These are phyloP conservation scores for Ogataea zsoltii DNA, from an alignment of 805 yeast genomes.

Conservation along the genomic window DNA sequence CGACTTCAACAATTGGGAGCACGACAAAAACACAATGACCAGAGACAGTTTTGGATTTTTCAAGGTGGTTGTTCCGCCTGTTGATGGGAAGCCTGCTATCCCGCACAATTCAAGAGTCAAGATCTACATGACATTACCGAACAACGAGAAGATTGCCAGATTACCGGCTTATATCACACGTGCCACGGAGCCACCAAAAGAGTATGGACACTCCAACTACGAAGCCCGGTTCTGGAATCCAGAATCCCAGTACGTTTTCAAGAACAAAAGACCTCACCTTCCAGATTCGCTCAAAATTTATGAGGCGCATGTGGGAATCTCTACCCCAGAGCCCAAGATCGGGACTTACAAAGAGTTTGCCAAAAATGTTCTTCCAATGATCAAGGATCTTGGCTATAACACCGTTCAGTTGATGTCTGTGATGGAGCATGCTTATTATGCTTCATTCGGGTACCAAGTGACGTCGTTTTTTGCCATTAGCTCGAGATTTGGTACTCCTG, in stretches of 20 bases:
- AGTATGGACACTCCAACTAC: slow-evolving; percentile 49
- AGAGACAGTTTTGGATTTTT: slow-evolving; percentile 75
- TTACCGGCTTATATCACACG: slow-evolving; percentile 88
- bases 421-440: slow-evolving; percentile 98
- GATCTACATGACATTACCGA: slow-evolving; percentile 61
- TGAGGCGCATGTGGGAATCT: slow-evolving; percentile 95
- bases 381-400: slow-evolving; percentile 84
- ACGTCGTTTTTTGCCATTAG: slow-evolving; percentile 89
- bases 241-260: slow-evolving; percentile 50
- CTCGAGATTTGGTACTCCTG: slow-evolving; percentile 94
- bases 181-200: slow-evolving; percentile 73
- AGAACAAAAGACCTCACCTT: slow-evolving; percentile 62
- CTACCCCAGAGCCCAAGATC: slow-evolving; percentile 83
- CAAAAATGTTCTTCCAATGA: slow-evolving; percentile 74
- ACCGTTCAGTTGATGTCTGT: slow-evolving; percentile 95
- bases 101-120: slow-evolving; percentile 81
- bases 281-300: slow-evolving; percentile 68
- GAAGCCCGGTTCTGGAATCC: slow-evolving; percentile 97
- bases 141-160: slow-evolving; percentile 73
- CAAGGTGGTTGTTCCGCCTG: slow-evolving; percentile 57
- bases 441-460: slow-evolving; percentile 96
- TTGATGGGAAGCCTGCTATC: slow-evolving; percentile 59
- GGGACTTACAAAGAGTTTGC: slow-evolving; percentile 89
- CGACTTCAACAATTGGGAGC: slow-evolving; percentile 87
- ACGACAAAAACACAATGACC: slow-evolving; percentile 51